phyloP scores from a whole-genome alignment of 1,284 basidiomycete genomes.

The Xerocomus amazonicus region DNA sequence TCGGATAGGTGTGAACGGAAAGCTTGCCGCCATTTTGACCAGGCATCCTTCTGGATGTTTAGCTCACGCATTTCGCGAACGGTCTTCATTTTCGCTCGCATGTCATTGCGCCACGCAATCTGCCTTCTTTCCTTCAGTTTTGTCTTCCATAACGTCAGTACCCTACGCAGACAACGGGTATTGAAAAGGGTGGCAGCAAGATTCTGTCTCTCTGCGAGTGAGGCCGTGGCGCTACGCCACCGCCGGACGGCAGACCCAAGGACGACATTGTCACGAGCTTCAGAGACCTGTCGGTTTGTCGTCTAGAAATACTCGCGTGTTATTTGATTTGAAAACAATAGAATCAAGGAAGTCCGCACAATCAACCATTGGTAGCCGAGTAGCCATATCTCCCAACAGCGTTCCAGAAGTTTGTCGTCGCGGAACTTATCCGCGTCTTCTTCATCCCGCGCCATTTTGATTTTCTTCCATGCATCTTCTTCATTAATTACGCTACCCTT shows the following conservation, averaged over 20 bases:
- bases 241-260: conserved; percentile 53
- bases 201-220: conserved; percentile 37
- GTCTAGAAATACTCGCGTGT: conserved; percentile 39
- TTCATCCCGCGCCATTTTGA: conserved; percentile 65
- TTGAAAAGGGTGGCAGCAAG: conserved; percentile 43
- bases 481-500: conserved; percentile 53
- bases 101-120: conserved; percentile 56
- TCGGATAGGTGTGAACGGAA: conserved; percentile 48
- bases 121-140: conserved; percentile 51
- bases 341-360: conserved; percentile 43
- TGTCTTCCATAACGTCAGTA: conserved; percentile 47
- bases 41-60: conserved; percentile 49
- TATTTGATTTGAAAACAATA: conserved; percentile 11
- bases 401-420: conserved; percentile 56
- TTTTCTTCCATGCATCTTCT: conserved; percentile 73
- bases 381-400: conserved; percentile 70
- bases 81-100: conserved; percentile 63
- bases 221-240: conserved; percentile 49
- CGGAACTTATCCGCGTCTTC: conserved; percentile 67
- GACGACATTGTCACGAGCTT: conserved; percentile 55
- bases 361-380: conserved; percentile 65
- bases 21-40: conserved; percentile 59
- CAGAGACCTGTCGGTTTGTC: conserved; percentile 57
- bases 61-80: conserved; percentile 51
- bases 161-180: conserved; percentile 38